phyloP scores from a whole-genome alignment of 176 grass and related monocot genomes.

The Neostapfia colusana region DNA sequence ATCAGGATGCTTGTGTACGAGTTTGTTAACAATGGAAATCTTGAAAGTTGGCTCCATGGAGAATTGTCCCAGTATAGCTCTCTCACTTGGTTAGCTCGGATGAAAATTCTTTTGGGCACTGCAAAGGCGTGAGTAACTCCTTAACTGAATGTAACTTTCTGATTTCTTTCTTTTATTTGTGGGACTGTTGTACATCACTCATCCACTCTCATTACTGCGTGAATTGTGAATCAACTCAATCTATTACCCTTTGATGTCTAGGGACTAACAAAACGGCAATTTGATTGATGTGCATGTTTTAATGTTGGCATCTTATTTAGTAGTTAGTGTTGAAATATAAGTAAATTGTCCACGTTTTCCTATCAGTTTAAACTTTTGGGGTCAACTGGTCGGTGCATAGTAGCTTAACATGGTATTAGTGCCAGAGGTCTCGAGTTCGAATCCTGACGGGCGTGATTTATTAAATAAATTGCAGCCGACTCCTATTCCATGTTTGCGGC shows the following conservation, averaged over 20 bases:
- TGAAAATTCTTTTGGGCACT: constrained; percentile 88
- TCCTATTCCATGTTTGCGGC: too few relatives aligned
- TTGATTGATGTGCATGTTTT: constrained; percentile 32
- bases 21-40: constrained; percentile 93
- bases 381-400: too few relatives aligned
- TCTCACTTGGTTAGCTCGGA: constrained; percentile 96
- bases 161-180: constrained; percentile 6
- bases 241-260: constrained; percentile 1
- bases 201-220: not conserved
- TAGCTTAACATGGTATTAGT: too few relatives aligned
- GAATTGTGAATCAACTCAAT: not conserved
- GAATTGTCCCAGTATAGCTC: constrained; percentile 75
- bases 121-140: constrained; percentile 86
- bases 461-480: too few relatives aligned
- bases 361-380: too few relatives aligned
- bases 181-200: not conserved
- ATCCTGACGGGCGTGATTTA: too few relatives aligned
- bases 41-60: constrained; percentile 96
- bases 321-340: too few relatives aligned
- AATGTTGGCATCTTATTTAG: not conserved
- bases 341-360: too few relatives aligned
- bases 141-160: constrained; percentile 5
- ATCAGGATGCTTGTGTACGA: constrained; percentile 97
- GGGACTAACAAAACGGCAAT: constrained; percentile 10
- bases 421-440: too few relatives aligned